phyloP scores from a whole-genome alignment of 148 eudicot species.

The Camellia sinensis region DNA sequence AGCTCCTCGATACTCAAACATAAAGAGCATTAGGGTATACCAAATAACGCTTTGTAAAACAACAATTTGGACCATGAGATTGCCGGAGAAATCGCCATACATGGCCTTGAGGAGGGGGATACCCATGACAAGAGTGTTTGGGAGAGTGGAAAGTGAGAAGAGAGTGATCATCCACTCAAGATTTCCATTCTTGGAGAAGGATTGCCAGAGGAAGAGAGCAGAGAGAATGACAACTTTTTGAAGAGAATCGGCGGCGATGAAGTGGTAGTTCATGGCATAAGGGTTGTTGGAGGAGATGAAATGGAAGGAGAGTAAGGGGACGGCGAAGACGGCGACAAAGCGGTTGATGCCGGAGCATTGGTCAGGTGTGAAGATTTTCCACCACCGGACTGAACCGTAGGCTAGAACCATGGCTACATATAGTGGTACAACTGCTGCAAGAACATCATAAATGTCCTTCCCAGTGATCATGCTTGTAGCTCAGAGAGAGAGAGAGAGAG shows the following conservation, averaged over 20 bases:
- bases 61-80: slow-evolving; percentile 89
- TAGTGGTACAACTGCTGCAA: slow-evolving; percentile 77
- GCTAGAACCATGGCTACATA: slow-evolving; percentile 95
- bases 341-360: slow-evolving; percentile 98
- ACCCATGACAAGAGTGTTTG: slow-evolving; percentile 96
- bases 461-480: slow-evolving; percentile 64
- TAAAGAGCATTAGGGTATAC: slow-evolving; percentile 86
- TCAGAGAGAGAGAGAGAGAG: slow-evolving; percentile 2
- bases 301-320: slow-evolving; percentile 87
- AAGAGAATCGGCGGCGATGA: slow-evolving; percentile 80
- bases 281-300: slow-evolving; percentile 82
- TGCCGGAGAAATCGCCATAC: slow-evolving; percentile 83
- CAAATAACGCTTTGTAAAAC: slow-evolving; percentile 84
- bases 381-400: slow-evolving; percentile 93
- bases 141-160: slow-evolving; percentile 82
- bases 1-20: slow-evolving; percentile 92
- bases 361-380: slow-evolving; percentile 97
- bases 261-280: slow-evolving; percentile 89
- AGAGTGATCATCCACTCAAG: slow-evolving; percentile 92
- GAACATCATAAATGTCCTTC: slow-evolving; percentile 84
- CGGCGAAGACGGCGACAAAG: slow-evolving; percentile 89
- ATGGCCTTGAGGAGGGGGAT: slow-evolving; percentile 80
- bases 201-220: slow-evolving; percentile 68
- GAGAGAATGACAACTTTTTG: slow-evolving; percentile 69
- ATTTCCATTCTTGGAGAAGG: slow-evolving; percentile 53